Evolutionary conservation across 2,329 filamentous ascomycete species (phyloP).

Genomic region (Xylaria sp.): DNA sequence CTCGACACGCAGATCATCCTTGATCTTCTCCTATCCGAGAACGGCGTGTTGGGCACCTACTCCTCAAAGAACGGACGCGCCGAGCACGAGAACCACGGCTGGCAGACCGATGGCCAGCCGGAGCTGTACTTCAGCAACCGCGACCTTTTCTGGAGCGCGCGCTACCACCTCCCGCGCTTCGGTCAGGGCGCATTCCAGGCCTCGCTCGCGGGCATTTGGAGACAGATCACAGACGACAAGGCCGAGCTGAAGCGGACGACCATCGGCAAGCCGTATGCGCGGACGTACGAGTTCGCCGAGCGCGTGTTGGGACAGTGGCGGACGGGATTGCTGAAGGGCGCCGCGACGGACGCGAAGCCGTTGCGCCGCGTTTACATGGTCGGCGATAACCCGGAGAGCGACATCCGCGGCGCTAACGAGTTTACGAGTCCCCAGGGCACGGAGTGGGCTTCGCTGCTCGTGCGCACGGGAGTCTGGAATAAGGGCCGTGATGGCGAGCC

Average conservation of each 20-base stretch:
- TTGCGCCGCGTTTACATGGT: slow-evolving; percentile 86
- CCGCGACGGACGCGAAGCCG: slow-evolving; percentile 29
- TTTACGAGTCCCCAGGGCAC: slow-evolving; percentile 62
- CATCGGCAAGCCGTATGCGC: slow-evolving; percentile 75
- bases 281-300: slow-evolving; percentile 83
- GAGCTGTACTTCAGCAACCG: slow-evolving; percentile 82
- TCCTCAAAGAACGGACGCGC: slow-evolving; percentile 64
- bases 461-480: slow-evolving; percentile 73
- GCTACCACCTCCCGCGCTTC: slow-evolving; percentile 77
- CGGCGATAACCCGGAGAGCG: slow-evolving; percentile 82
- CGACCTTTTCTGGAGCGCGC: slow-evolving; percentile 83
- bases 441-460: slow-evolving; percentile 72
- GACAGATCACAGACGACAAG: slow-evolving; percentile 59
- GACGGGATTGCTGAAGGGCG: slow-evolving; percentile 38
- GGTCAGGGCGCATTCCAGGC: slow-evolving; percentile 89
- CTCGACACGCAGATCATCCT: slow-evolving; percentile 79
- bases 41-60: slow-evolving; percentile 76
- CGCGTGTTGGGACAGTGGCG: slow-evolving; percentile 61
- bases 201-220: slow-evolving; percentile 75
- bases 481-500: slow-evolving; percentile 43
- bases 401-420: slow-evolving; percentile 81
- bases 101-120: slow-evolving; percentile 76
- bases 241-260: slow-evolving; percentile 55
- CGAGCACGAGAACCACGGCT: slow-evolving; percentile 66
- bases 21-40: slow-evolving; percentile 72